Conservation (phyloP, 108 stramenopile genomes). For the Ochromonas danica region DNA sequence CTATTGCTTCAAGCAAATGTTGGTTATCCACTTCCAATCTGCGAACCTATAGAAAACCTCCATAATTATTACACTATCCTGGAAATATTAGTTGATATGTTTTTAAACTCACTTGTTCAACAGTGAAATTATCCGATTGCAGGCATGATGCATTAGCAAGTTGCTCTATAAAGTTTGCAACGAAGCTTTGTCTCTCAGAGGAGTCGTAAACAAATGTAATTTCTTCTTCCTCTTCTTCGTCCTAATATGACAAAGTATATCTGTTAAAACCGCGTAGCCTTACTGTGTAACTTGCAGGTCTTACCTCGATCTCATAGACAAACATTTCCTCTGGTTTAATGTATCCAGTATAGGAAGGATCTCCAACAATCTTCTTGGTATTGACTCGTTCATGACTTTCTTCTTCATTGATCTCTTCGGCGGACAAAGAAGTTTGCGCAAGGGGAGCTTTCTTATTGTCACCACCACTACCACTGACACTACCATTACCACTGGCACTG, state of each 20-base stretch:
- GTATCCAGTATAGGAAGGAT: background rate
- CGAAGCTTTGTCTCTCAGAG: background rate
- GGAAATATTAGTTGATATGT: no score
- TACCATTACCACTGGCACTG: constrained; percentile 26
- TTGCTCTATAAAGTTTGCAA: background rate
- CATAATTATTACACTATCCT: no score
- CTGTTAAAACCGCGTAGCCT: no score
- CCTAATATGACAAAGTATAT: no score
- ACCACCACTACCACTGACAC: background rate
- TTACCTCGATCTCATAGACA: background rate
- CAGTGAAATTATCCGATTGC: background rate
- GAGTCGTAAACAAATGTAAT: background rate
- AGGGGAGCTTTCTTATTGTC: background rate
- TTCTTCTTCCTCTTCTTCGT: background rate
- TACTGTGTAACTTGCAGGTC: no score
- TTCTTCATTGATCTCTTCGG: background rate
- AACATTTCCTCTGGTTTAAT: background rate
- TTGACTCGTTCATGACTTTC: background rate
- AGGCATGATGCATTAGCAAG: background rate
- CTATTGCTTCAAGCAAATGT: no score
- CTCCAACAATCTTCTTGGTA: background rate
- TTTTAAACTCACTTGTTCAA: background rate
- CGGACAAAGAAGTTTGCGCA: background rate
- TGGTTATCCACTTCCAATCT: no score
- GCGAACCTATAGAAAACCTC: no score